These are phyloP conservation scores for Penicillium canescens DNA, from an alignment of 495 filamentous ascomycete genomes.

Conservation along the genomic window DNA sequence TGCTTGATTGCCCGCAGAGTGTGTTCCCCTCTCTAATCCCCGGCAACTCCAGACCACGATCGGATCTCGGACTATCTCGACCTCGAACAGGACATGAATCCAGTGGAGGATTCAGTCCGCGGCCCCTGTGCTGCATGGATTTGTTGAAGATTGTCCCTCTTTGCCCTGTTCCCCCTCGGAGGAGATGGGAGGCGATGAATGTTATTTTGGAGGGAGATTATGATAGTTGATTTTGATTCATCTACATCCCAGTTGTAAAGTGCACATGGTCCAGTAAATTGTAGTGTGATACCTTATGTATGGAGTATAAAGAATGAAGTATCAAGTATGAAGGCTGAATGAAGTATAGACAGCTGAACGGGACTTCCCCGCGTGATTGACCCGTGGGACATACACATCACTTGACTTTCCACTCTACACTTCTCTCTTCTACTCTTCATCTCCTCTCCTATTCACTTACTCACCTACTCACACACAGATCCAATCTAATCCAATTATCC, in stretches of 20 bases:
- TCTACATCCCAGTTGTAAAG: background rate
- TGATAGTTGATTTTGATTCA: background rate
- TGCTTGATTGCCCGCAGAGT: slow-evolving; percentile 14
- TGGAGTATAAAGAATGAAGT: too few species aligned
- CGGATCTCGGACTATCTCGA: slow-evolving; percentile 11
- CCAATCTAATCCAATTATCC: slow-evolving; percentile 3
- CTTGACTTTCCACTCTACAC: slow-evolving; percentile 14
- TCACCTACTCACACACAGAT: background rate
- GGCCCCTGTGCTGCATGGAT: slow-evolving; percentile 17
- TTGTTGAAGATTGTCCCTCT: slow-evolving; percentile 10
- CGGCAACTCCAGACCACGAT: slow-evolving; percentile 14
- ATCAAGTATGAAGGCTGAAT: background rate
- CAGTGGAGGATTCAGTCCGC: slow-evolving; percentile 53
- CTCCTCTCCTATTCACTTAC: background rate
- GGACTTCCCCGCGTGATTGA: slow-evolving; percentile 22
- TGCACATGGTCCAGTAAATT: background rate
- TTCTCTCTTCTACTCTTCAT: background rate
- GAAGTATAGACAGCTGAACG: background rate
- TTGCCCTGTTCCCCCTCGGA: slow-evolving; percentile 10
- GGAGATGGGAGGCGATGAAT: slow-evolving; percentile 5
- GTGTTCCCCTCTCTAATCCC: slow-evolving; percentile 11
- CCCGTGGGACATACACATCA: slow-evolving; percentile 13
- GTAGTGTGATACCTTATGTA: too few species aligned
- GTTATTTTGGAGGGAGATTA: slow-evolving; percentile 4
- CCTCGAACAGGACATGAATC: slow-evolving; percentile 38